phyloP scores from a whole-genome alignment of 805 yeast genomes.

The Metschnikowia noctiluminum region DNA sequence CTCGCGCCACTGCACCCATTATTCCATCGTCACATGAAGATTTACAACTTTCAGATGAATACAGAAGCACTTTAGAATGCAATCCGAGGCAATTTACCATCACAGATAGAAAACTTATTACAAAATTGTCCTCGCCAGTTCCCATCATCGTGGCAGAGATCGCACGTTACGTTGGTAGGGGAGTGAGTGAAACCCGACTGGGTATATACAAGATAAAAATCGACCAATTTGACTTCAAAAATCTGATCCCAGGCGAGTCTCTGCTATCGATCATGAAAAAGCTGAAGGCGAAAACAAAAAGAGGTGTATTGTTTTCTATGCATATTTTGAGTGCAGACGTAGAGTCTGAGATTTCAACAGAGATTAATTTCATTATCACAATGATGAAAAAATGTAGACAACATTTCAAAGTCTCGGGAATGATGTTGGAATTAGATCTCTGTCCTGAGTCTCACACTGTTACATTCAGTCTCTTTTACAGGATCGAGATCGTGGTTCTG shows the following conservation, averaged over 20 bases:
- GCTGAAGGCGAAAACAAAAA: slow-evolving; percentile 8
- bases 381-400: slow-evolving; percentile 13
- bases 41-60: neutral
- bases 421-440: slow-evolving; percentile 7
- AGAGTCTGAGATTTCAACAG: slow-evolving; percentile 8
- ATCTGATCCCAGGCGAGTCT: slow-evolving; percentile 5
- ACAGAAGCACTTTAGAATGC: neutral
- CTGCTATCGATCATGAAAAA: slow-evolving; percentile 9
- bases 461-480: slow-evolving; percentile 4
- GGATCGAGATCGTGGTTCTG: slow-evolving; percentile 9
- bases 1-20: neutral
- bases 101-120: slow-evolving; percentile 4
- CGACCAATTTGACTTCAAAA: slow-evolving; percentile 11
- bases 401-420: slow-evolving; percentile 10
- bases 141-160: neutral
- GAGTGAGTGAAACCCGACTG: neutral
- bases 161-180: slow-evolving; percentile 6
- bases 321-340: slow-evolving; percentile 6
- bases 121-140: slow-evolving; percentile 7
- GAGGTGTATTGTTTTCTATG: slow-evolving; percentile 13
- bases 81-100: slow-evolving; percentile 2
- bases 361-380: slow-evolving; percentile 13
- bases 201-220: slow-evolving; percentile 1
- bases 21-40: neutral
- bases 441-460: slow-evolving; percentile 6